Conservation (phyloP, 768 basidiomycete genomes). For the Krasilnikovozyma curviuscula region DNA sequence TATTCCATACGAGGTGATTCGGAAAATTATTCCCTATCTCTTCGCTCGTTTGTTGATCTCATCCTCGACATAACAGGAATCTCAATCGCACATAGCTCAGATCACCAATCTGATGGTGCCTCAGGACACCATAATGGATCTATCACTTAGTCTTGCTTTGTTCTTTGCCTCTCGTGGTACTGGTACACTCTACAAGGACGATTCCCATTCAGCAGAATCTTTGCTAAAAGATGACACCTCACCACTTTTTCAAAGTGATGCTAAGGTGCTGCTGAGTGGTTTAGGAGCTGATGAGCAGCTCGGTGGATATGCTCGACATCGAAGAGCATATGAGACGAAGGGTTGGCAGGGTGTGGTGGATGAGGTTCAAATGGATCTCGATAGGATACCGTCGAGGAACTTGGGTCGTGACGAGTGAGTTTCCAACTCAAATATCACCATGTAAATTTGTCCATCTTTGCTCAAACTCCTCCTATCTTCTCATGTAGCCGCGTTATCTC, state of each 20-base stretch:
- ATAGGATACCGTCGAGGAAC: constrained; percentile 71
- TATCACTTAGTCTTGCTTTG: constrained; percentile 75
- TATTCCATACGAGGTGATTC: constrained; percentile 51
- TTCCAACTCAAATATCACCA: too few relatives aligned
- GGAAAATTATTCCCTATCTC: background rate
- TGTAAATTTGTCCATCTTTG: too few relatives aligned
- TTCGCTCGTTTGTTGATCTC: background rate
- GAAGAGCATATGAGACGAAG: constrained; percentile 44
- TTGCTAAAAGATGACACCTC: constrained; percentile 26
- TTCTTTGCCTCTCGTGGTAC: constrained; percentile 76
- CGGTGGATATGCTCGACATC: constrained; percentile 81
- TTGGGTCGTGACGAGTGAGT: constrained; percentile 91
- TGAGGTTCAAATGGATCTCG: constrained; percentile 79
- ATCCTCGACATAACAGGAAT: constrained; percentile 39
- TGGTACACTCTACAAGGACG: constrained; percentile 38
- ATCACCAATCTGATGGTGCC: constrained; percentile 42
- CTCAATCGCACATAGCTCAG: constrained; percentile 34
- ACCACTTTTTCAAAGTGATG: constrained; percentile 46
- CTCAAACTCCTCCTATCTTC: too few relatives aligned
- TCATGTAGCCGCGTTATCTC: constrained; percentile 79
- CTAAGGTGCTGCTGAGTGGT: constrained; percentile 70
- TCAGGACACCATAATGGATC: constrained; percentile 34
- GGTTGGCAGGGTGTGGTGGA: constrained; percentile 61
- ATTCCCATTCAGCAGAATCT: background rate
- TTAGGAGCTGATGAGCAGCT: constrained; percentile 88